These are phyloP conservation scores for Butyriboletus loyo DNA, from an alignment of 768 basidiomycete genomes.

Conservation along the genomic window DNA sequence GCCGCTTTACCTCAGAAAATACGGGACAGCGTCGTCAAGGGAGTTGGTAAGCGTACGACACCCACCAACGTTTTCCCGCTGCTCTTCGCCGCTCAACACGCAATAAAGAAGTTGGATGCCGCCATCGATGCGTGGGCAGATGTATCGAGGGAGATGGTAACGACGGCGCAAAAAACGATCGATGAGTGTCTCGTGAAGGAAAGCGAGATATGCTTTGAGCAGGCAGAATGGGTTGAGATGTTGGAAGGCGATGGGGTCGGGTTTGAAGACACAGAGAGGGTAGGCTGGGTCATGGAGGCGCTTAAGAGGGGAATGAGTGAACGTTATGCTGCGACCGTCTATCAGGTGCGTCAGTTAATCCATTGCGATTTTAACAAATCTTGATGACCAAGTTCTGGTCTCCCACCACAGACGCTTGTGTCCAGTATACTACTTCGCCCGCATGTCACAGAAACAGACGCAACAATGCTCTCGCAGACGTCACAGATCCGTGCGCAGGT, in stretches of 20 bases:
- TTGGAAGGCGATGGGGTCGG: slow-evolving; percentile 69
- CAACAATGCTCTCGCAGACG: slow-evolving; percentile 64
- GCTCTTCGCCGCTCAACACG: slow-evolving; percentile 63
- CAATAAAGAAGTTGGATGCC: slow-evolving; percentile 49
- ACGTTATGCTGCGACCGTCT: slow-evolving; percentile 62
- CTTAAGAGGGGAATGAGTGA: slow-evolving; percentile 61
- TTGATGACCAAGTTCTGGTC: neutral
- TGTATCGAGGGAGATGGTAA: slow-evolving; percentile 56
- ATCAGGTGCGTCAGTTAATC: slow-evolving; percentile 55
- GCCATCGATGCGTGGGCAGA: slow-evolving; percentile 53
- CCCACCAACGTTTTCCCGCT: slow-evolving; percentile 65
- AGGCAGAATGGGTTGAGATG: slow-evolving; percentile 69
- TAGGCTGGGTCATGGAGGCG: slow-evolving; percentile 72
- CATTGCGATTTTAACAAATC: neutral
- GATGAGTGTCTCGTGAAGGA: slow-evolving; percentile 60
- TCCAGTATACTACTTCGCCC: slow-evolving; percentile 68
- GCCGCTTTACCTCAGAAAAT: slow-evolving; percentile 63
- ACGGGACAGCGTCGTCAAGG: slow-evolving; percentile 67
- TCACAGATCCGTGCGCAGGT: slow-evolving; percentile 70
- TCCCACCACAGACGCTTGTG: slow-evolving; percentile 55
- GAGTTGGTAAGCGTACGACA: slow-evolving; percentile 66
- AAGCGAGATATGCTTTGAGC: slow-evolving; percentile 63
- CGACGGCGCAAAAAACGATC: slow-evolving; percentile 55
- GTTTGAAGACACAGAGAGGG: slow-evolving; percentile 75
- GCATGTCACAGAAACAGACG: slow-evolving; percentile 53